Conservation (phyloP, 2,329 filamentous ascomycete genomes). For the Ophiostoma ulmi region DNA sequence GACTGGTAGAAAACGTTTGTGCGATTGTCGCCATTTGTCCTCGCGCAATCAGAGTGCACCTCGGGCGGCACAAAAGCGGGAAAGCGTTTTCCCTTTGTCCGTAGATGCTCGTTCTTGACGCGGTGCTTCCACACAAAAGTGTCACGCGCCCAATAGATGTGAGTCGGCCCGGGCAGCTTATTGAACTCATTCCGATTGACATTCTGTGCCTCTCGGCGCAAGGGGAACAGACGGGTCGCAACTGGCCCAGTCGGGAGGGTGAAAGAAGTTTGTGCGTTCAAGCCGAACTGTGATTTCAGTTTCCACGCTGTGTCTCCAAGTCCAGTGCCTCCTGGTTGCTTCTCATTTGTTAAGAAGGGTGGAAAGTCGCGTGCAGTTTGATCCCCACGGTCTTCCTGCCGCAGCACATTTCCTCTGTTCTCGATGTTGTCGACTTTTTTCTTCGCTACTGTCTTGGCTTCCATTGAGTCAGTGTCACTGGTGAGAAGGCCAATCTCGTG, state of each 20-base stretch:
- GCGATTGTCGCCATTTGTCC: neutral
- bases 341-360: no score
- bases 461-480: conserved; percentile 35
- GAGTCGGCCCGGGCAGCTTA: conserved; percentile 29
- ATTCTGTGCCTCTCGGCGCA: conserved; percentile 36
- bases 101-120: neutral
- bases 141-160: conserved; percentile 37
- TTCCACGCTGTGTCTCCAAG: no score
- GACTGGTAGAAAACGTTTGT: neutral
- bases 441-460: neutral
- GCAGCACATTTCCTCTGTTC: neutral
- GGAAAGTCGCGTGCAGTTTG: no score
- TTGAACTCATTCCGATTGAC: conserved; percentile 37
- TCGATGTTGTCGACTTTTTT: neutral
- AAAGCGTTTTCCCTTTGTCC: neutral
- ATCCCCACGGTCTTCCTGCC: no score
- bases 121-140: conserved; percentile 37
- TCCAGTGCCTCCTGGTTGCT: no score
- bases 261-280: neutral
- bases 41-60: neutral
- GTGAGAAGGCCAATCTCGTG: conserved; percentile 43
- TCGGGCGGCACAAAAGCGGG: neutral
- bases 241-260: conserved; percentile 31
- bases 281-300: neutral
- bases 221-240: conserved; percentile 44